These are phyloP conservation scores for Croton setiger DNA, from an alignment of 441 rosid genomes.

Conservation along the genomic window DNA sequence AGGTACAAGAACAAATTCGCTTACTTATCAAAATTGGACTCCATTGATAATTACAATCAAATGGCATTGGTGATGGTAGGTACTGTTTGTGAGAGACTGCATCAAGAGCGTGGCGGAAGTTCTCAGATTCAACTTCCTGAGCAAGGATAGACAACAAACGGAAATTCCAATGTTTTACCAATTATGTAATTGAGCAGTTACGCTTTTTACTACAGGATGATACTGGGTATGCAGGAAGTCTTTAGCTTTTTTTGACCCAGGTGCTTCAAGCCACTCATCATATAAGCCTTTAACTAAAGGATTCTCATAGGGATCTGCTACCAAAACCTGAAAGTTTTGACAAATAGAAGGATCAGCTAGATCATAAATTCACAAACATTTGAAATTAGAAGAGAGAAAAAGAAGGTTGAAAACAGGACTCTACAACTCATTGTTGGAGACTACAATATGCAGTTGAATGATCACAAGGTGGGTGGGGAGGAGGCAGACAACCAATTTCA, in stretches of 20 bases:
- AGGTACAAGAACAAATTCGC: conserved; percentile 8
- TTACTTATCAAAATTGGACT: conserved; percentile 35
- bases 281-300: conserved; percentile 60
- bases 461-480: too few species aligned
- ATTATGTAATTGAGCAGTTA: conserved; percentile 66
- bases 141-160: not conserved
- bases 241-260: conserved; percentile 75
- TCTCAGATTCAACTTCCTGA: too few species aligned
- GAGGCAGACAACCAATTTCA: too few species aligned
- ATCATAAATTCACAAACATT: not conserved
- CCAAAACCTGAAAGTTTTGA: conserved; percentile 41
- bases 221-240: conserved; percentile 69
- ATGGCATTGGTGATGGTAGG: not conserved
- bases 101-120: not conserved
- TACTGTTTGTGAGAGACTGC: not conserved
- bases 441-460: too few species aligned
- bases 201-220: conserved; percentile 78
- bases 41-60: conserved; percentile 14
- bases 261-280: conserved; percentile 83
- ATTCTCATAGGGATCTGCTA: conserved; percentile 68
- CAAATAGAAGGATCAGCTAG: not conserved
- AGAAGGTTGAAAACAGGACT: not conserved
- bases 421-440: too few species aligned
- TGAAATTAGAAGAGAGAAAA: not conserved
- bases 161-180: conserved; percentile 42